Percentiles rank a stretch among this genome's conserved stretches.
phyloP scores from a whole-genome alignment of 2,329 filamentous ascomycete species.

The Fusarium tjaetaba region DNA sequence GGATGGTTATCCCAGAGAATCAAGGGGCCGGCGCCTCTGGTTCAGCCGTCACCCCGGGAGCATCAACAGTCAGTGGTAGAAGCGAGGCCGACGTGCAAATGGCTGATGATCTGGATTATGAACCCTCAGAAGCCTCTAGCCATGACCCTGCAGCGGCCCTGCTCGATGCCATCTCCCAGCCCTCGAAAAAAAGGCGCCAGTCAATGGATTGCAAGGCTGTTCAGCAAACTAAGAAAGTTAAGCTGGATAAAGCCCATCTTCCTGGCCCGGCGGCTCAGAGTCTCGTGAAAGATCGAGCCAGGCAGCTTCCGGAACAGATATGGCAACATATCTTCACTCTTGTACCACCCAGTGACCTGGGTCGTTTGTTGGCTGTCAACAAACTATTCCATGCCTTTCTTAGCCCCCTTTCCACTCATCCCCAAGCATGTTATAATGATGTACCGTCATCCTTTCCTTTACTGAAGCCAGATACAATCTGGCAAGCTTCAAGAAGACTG shows the following conservation, averaged over 20 bases:
- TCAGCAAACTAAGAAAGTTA: constrained; percentile 37
- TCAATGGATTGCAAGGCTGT: constrained; percentile 6
- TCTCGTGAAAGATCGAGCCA: constrained; percentile 31
- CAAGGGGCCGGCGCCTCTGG: constrained; percentile 1
- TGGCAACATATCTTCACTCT: constrained; percentile 78
- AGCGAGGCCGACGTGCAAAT: constrained; percentile 20
- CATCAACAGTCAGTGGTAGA: constrained; percentile 9
- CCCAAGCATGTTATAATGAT: constrained; percentile 25
- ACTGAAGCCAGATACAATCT: constrained; percentile 72
- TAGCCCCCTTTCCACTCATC: constrained; percentile 54
- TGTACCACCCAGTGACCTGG: constrained; percentile 70
- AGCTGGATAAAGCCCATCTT: constrained; percentile 25
- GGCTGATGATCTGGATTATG: constrained; percentile 9
- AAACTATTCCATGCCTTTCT: constrained; percentile 71
- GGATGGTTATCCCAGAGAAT: constrained; percentile 24
- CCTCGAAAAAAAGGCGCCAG: constrained; percentile 36
- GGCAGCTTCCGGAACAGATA: constrained; percentile 65
- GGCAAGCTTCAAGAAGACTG: constrained; percentile 73
- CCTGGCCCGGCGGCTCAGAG: constrained; percentile 7
- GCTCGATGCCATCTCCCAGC: constrained; percentile 10
- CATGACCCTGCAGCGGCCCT: constrained; percentile 22
- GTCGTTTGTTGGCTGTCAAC: constrained; percentile 73
- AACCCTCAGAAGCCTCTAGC: constrained; percentile 24
- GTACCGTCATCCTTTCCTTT: constrained; percentile 43
- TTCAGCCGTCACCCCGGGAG: constrained; percentile 19